Percentiles rank a stretch among this genome's conserved stretches.
phyloP scores from a whole-genome alignment of 352 stramenopile genomes.

The Pythium plurisporium region DNA sequence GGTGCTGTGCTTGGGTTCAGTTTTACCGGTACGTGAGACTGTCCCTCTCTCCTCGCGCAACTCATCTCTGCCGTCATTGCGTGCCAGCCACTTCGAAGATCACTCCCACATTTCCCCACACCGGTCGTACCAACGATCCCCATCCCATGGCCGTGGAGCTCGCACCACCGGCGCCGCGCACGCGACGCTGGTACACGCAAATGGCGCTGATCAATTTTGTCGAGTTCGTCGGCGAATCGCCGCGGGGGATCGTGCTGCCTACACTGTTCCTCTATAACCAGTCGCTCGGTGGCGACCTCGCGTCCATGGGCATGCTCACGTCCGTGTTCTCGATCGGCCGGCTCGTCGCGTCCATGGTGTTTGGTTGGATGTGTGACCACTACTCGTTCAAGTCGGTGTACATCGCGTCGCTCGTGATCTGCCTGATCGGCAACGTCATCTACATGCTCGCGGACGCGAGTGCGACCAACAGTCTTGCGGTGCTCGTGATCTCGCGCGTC shows the following conservation, averaged over 20 bases:
- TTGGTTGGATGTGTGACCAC: conserved; percentile 81
- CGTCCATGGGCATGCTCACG: conserved; percentile 77
- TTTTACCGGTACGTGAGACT: no score
- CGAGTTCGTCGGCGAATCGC: conserved; percentile 76
- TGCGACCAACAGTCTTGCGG: conserved; percentile 45
- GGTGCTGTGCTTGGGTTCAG: no score
- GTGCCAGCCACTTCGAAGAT: no score
- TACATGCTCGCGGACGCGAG: conserved; percentile 64
- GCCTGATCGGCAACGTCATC: conserved; percentile 65
- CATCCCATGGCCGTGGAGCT: no score
- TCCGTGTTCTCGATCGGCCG: conserved; percentile 78
- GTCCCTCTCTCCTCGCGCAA: no score
- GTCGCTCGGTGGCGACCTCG: conserved; percentile 66
- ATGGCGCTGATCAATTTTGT: conserved; percentile 84
- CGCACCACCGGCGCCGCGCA: no score
- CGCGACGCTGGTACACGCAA: conserved; percentile 77
- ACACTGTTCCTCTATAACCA: conserved; percentile 85
- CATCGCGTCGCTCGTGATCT: conserved; percentile 68
- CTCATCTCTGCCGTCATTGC: no score
- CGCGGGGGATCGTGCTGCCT: conserved; percentile 66
- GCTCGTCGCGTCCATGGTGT: conserved; percentile 74
- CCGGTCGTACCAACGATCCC: no score
- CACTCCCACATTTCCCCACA: no score
- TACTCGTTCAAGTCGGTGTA: conserved; percentile 82
- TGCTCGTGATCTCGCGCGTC: conserved; percentile 58